A percentile compares a stretch with the other conserved stretches of the same genome.
Conservation (phyloP, 352 stramenopile species). For the Peronospora farinosa region DNA sequence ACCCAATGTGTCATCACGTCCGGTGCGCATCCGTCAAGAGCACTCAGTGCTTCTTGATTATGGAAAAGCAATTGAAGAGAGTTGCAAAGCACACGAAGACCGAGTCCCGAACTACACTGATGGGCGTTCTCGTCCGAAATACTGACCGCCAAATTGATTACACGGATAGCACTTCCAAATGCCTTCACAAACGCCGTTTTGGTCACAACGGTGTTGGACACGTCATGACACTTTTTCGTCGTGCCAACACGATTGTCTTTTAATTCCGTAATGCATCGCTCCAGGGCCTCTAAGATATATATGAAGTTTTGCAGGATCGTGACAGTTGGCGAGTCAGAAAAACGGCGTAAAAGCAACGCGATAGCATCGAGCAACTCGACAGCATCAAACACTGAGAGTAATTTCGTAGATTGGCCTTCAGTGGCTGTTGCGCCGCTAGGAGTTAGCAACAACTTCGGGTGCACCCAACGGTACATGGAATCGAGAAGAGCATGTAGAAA, state of each 20-base stretch:
- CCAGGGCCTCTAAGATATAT: conserved; percentile 65
- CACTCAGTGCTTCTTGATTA: conserved; percentile 52
- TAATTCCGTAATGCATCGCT: conserved; percentile 76
- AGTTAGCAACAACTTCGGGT: conserved; percentile 47
- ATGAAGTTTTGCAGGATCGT: conserved; percentile 59
- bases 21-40: conserved; percentile 52
- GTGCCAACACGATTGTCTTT: conserved; percentile 42
- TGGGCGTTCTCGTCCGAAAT: conserved; percentile 75
- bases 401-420: conserved; percentile 49
- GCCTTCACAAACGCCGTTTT: conserved; percentile 60
- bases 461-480: conserved; percentile 70
- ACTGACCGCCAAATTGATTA: conserved; percentile 67
- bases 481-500: conserved; percentile 73
- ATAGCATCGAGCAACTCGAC: conserved; percentile 70
- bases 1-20: conserved; percentile 73
- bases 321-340: conserved; percentile 59
- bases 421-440: conserved; percentile 33
- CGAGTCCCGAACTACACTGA: conserved; percentile 63
- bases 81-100: conserved; percentile 66
- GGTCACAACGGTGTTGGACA: conserved; percentile 50
- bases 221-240: conserved; percentile 38
- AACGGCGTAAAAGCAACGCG: conserved; percentile 59
- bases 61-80: conserved; percentile 71
- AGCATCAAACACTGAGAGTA: conserved; percentile 62
- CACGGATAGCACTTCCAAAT: conserved; percentile 66